Evolutionary conservation across 2,329 filamentous ascomycete species (phyloP), one percentile per base, ranked within the genome.

Genomic region (Hypoxylon sp.): DNA sequence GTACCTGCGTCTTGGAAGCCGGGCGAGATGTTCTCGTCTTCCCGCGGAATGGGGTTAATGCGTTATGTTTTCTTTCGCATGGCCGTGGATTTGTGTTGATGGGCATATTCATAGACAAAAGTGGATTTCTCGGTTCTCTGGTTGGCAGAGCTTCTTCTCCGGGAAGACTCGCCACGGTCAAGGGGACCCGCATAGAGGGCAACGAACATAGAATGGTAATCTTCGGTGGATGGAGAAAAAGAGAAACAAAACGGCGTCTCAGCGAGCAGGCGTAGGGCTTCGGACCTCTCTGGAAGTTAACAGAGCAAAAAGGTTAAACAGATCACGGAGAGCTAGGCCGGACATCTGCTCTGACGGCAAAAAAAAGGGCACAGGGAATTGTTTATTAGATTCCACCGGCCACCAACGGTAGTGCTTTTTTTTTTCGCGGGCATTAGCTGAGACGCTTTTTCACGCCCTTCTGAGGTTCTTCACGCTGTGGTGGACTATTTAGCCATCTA

Each of bases 71-170:
- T 24, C 63, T 67, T 63, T 66, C 67, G 70, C 66, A 65, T 67
- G 64, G 68, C 67, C 67, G 68, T 63, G 66, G 65, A 69, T 69
- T 68, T 70, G 66, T 71, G 66, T 71, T 70, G 68, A 72, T 71
- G 66, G n/a, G 67, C 68, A 72, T 69, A 70, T 67, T 69, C 78
- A 83, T 86, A 86, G 83, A 86, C 81, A 85, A 85, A 86, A 85
- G 81, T 81, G 82, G 83, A 83, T 84, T 84, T 83, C 81, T 85
- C 82, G 78, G 80, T 81, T 82, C 76, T 83, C 79, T 81, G 75
- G 79, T 79, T 73, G 66, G 65, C 47, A 64, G 58, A 55, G 63
- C 66, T 68, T 29, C 63, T 65, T 58, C 43, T 43, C 49, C 60
- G 58, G 57, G 41, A 50, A 62, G 66, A 50, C 65, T 67, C 60